Evolutionary conservation across 2,329 filamentous ascomycete genomes (phyloP).

Genomic region (Purpureocillium takamizusanense): DNA sequence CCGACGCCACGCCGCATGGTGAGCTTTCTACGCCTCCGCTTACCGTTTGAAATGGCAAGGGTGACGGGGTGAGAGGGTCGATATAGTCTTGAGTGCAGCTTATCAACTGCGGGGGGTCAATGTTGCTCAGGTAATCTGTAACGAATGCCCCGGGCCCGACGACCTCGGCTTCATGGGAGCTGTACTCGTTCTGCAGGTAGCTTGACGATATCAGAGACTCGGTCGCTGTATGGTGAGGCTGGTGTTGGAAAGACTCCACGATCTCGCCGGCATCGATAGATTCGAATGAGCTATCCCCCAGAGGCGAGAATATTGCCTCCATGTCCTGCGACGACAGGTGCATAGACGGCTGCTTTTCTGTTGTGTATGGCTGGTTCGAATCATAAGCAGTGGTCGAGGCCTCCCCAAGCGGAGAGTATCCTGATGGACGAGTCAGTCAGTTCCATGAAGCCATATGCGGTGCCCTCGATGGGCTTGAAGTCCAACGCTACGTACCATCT

Average conservation of each 20-base stretch:
- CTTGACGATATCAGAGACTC: too few species aligned
- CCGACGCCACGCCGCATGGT: not conserved
- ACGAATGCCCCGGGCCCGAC: not conserved
- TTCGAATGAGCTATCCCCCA: not conserved
- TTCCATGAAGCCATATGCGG: too few species aligned
- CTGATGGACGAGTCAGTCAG: conserved; percentile 12
- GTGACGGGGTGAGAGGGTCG: not conserved
- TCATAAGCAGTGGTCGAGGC: conserved; percentile 16
- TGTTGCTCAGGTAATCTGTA: not conserved
- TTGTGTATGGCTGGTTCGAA: conserved; percentile 20
- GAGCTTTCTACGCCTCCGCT: not conserved
- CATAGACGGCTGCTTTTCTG: conserved; percentile 14
- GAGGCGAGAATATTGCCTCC: not conserved
- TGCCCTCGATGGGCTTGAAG: too few species aligned
- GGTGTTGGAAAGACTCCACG: too few species aligned
- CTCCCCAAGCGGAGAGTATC: conserved; percentile 22
- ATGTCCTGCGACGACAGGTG: not conserved
- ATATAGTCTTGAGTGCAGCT: not conserved
- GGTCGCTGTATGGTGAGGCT: too few species aligned
- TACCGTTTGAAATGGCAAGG: not conserved
- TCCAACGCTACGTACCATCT: conserved; percentile 17
- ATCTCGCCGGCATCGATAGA: too few species aligned
- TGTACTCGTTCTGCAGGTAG: not conserved
- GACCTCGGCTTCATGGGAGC: not conserved
- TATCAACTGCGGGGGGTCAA: not conserved